Base-by-base conservation (phyloP, 2,329 filamentous ascomycete genomes). In the Scedosporium boydii region DNA sequence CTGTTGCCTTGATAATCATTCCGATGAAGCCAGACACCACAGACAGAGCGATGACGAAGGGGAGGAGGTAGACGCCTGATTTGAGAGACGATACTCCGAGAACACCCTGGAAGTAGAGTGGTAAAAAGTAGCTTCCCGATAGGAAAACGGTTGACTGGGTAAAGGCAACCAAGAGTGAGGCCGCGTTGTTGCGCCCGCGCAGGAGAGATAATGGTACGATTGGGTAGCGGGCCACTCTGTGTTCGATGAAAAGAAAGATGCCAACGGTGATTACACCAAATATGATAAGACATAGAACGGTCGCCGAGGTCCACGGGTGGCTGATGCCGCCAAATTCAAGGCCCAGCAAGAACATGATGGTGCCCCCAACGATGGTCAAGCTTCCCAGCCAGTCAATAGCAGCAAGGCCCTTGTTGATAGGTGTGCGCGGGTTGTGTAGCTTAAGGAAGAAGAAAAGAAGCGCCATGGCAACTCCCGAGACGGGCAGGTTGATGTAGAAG, bases 291-390 rank as follows among this genome's bases (percentile, higher is more conserved):
- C 89, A 92, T 68, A 96, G 81, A 38, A 93, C 88, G 1, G 84
- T 87, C 1, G 88, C 80, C 0, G 89, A 93, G 60, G 76, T 75
- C 91, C 91, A 96, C 1, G 92, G 88, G 66, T 84, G 85, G 23
- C 80, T 80, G 60, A 91, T 83, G 58, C 91, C 92, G 62, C 92
- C 93, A 65, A 93, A 91, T 70, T 96, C 88, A 10, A 96, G 83
- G 0, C 91, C 93, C 51, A 96, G 85, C 3, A 96, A 83, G 66
- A 96, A 80, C 90, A 96, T 93, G 21, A 96, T 78, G 0, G 90
- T 93, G 21, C 88, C 90, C 51, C 88, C 89, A 26, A 93, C 82
- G 70, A 96, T 84, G 34, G 82, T 74, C 4, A 81, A 14, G 63
- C 77, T 82, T 42, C 82, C 82, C 0, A 77, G 65, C 83, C 83